These are phyloP conservation scores for Psilocybe sp. DNA, from an alignment of 768 basidiomycete species.

Conservation along the genomic window DNA sequence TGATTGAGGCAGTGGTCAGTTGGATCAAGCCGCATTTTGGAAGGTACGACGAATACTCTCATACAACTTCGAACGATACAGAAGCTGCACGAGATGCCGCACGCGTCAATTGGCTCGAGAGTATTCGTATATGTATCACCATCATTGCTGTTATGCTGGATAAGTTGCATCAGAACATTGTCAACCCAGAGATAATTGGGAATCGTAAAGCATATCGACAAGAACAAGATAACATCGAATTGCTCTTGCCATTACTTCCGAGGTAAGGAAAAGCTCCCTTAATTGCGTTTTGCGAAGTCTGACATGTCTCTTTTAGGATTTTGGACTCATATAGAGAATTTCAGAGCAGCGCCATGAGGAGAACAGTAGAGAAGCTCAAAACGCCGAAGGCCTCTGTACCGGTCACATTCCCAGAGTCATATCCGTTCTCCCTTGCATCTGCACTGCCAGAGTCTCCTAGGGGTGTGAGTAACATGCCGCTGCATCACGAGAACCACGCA, in stretches of 20 bases:
- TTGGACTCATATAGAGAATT: constrained; percentile 88
- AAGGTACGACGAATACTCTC: constrained; percentile 78
- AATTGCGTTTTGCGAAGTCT: neutral
- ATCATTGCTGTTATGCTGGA: constrained; percentile 89
- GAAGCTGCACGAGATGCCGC: constrained; percentile 68
- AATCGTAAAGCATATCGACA: constrained; percentile 64
- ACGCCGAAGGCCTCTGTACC: constrained; percentile 60
- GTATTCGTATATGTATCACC: constrained; percentile 84
- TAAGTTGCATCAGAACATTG: constrained; percentile 78
- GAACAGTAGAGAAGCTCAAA: constrained; percentile 67
- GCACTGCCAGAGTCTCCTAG: constrained; percentile 56
- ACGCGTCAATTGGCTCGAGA: constrained; percentile 87
- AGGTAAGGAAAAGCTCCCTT: constrained; percentile 42
- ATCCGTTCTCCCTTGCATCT: constrained; percentile 84
- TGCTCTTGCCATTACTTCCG: constrained; percentile 77
- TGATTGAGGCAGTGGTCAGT: constrained; percentile 84
- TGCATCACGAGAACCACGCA: constrained; percentile 42
- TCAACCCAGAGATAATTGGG: constrained; percentile 57
- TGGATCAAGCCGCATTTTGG: constrained; percentile 98
- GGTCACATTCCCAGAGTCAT: constrained; percentile 89
- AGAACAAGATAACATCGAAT: constrained; percentile 93
- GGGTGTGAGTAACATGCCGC: constrained; percentile 36
- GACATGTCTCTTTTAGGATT: constrained; percentile 45
- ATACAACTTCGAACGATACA: constrained; percentile 60
- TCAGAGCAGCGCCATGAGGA: constrained; percentile 60